Evolutionary conservation across 106 monocot genomes (phyloP), one percentile per base, ranked within the genome.

Genomic region (Xerophyta viscosa): DNA sequence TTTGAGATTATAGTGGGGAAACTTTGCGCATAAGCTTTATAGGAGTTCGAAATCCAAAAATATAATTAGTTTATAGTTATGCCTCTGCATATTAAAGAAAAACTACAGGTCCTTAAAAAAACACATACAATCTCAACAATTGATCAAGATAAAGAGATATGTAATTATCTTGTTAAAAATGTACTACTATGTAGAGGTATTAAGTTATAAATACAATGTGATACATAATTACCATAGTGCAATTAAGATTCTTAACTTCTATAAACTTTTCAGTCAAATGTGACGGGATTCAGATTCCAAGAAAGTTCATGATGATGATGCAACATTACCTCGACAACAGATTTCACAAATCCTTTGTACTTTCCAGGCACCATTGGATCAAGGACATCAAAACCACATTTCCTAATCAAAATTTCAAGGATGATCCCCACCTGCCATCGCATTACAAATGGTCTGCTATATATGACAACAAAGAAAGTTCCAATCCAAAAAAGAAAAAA

Each of bases 391-490:
- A n/a, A 61, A 45, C 86, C 82, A 63, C 89, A 98, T 49, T 90
- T 98, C 66, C 96, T 85, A 4, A 82, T 65, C 61, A 98, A 46
- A 59, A 98, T 98, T 58, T 98, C 89, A 53, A 98, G 50, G 42
- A 98, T 89, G 6, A 86, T 52, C 12, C 37, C 76, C 26, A 90
- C 96, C 96, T 98, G 77, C 37, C 50, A 64, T 52, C 51, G 18
- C n/a, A 41, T 2, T 33, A 41, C 8, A 37, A 33, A 33, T 11
- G 7, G 33, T 33, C 47, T 53, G 18, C 19, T 39, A 2, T 20
- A 41, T 6, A 37, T 49, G 13, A 20, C 21, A 45, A 19, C 20
- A n/a, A 29, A 14, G 21, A 33, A 42, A 20, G 15, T 29, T 37
- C 6, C 24, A 27, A 45, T 22, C 0, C 15, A 3, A 50, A 42